Evolutionary conservation across 495 filamentous ascomycete genomes (phyloP).

Genomic region (Hyphodiscus hymeniophilus): DNA sequence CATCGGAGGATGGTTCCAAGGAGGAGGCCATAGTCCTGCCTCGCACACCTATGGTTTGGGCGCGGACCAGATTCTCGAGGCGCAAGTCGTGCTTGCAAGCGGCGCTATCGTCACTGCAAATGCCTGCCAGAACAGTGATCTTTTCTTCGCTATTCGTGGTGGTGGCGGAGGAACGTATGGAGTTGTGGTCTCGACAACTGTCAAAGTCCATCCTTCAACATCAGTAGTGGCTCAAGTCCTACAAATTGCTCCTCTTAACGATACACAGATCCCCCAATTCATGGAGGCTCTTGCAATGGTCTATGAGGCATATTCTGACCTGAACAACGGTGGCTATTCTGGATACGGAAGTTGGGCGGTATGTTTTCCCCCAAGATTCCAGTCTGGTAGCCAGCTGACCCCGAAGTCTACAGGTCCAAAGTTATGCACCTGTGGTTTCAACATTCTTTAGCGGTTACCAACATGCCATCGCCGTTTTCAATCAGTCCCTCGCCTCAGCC

Average conservation of each 20-base stretch:
- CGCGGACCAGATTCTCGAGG: too few relatives aligned
- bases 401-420: conserved; percentile 2
- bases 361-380: too few relatives aligned
- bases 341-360: conserved; percentile 30
- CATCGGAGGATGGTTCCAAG: too few relatives aligned
- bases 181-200: too few relatives aligned
- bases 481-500: conserved; percentile 10
- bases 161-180: too few relatives aligned
- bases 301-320: conserved; percentile 18
- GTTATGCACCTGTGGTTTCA: conserved; percentile 3
- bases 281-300: conserved; percentile 22
- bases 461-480: conserved; percentile 27
- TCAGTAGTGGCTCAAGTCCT: conserved; percentile 11
- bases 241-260: conserved; percentile 25
- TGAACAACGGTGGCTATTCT: conserved; percentile 23
- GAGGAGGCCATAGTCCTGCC: too few relatives aligned
- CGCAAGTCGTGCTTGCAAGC: too few relatives aligned
- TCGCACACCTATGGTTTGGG: too few relatives aligned
- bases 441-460: conserved; percentile 29
- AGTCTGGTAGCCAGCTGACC: conserved; percentile 7
- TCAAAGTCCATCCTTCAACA: too few relatives aligned
- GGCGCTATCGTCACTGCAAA: too few relatives aligned
- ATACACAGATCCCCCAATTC: conserved; percentile 15
- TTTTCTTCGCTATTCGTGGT: too few relatives aligned
- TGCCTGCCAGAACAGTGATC: too few relatives aligned